Conservation (phyloP, 352 stramenopile species). For the Phytopythium helicoides region DNA sequence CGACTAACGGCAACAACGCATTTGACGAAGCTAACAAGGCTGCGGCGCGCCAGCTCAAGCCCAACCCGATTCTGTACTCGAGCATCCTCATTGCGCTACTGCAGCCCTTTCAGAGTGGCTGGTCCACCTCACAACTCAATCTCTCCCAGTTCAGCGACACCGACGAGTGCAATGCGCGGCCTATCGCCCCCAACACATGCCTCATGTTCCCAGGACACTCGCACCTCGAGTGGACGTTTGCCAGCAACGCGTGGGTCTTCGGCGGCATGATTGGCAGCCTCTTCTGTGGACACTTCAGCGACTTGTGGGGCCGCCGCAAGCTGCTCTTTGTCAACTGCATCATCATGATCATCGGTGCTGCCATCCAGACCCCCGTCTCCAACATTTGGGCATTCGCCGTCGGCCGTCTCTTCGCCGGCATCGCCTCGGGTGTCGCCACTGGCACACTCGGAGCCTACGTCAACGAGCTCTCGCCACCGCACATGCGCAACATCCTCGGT, state of each 20-base stretch:
- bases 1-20: constrained; percentile 1
- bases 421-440: too few species aligned
- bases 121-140: constrained; percentile 51
- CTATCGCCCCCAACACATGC: constrained; percentile 13
- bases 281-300: constrained; percentile 26
- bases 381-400: too few species aligned
- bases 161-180: constrained; percentile 25
- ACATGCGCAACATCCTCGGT: too few species aligned
- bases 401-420: too few species aligned
- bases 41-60: constrained; percentile 16
- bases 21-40: constrained; percentile 18
- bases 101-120: constrained; percentile 45
- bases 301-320: constrained; percentile 10
- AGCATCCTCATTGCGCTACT: constrained; percentile 31
- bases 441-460: too few species aligned
- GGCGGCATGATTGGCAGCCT: constrained; percentile 49
- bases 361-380: too few species aligned
- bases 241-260: constrained; percentile 37
- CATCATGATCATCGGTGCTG: too few species aligned
- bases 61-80: constrained; percentile 35
- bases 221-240: too few species aligned
- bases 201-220: constrained; percentile 15
- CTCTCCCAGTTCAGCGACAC: constrained; percentile 40
- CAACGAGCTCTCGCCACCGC: too few species aligned
- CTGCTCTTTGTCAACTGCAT: constrained; percentile 25